These are phyloP conservation scores for Zizania palustris DNA, from an alignment of 202 grass and related monocot genomes.

Conservation along the genomic window DNA sequence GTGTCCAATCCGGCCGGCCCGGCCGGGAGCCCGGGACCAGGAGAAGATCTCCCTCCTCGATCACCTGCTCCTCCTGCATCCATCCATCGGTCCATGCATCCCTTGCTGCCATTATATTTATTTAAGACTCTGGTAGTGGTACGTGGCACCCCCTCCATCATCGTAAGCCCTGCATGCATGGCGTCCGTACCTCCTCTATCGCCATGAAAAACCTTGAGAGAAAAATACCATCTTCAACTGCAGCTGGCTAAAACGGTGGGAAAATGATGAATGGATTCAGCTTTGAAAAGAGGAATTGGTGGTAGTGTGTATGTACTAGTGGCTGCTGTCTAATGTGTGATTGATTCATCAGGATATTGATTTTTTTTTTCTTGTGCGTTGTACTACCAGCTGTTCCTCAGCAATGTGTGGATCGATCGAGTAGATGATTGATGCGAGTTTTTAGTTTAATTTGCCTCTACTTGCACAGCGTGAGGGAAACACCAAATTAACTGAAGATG, in stretches of 20 bases:
- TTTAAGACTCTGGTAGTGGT: conserved; percentile 22
- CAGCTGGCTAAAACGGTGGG: neutral
- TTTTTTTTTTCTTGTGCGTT: no score
- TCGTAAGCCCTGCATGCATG: conserved; percentile 15
- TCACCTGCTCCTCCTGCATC: neutral
- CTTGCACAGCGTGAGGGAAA: conserved; percentile 44
- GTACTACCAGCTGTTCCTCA: neutral
- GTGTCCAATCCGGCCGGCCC: neutral
- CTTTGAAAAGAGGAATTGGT: neutral
- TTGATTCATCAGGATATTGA: neutral
- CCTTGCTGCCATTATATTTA: conserved; percentile 8
- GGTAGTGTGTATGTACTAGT: no score
- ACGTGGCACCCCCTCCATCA: neutral
- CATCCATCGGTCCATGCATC: neutral
- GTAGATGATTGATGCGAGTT: conserved; percentile 45
- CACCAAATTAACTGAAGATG: conserved; percentile 38
- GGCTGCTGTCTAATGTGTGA: no score
- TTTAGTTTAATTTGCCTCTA: conserved; percentile 43
- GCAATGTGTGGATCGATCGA: neutral
- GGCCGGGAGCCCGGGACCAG: no score
- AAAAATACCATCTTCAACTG: neutral
- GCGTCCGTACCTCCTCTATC: neutral
- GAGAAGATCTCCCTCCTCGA: neutral
- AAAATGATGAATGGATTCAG: neutral
- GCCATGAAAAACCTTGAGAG: neutral